A percentile compares a stretch with the other conserved stretches of the same genome.
Evolutionary conservation across 768 basidiomycete species (phyloP).

Genomic region (Harrya chromipes): DNA sequence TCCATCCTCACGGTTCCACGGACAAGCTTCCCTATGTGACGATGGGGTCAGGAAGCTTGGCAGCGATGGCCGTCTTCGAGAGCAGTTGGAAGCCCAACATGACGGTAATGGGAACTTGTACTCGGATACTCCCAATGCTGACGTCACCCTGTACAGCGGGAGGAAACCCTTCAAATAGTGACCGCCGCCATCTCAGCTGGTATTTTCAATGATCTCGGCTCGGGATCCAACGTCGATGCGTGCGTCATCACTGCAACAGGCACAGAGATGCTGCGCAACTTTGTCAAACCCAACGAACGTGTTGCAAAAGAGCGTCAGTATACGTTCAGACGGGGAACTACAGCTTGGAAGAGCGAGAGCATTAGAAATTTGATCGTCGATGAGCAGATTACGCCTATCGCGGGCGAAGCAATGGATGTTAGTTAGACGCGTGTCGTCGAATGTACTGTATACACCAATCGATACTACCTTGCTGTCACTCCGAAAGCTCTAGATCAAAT

Average conservation of each 20-base stretch:
- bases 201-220: conserved; percentile 99
- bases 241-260: conserved; percentile 86
- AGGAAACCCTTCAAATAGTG: conserved; percentile 79
- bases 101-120: conserved; percentile 49
- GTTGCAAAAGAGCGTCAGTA: conserved; percentile 69
- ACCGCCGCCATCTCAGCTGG: conserved; percentile 87
- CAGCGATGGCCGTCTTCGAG: conserved; percentile 99
- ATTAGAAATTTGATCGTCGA: conserved; percentile 68
- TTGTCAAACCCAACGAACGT: conserved; percentile 86
- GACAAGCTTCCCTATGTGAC: conserved; percentile 99
- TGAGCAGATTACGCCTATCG: conserved; percentile 60
- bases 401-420: conserved; percentile 78
- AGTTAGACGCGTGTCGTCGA: conserved; percentile 41
- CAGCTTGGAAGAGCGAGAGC: conserved; percentile 81
- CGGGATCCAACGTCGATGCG: conserved; percentile 97
- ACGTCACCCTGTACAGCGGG: conserved; percentile 47
- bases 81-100: conserved; percentile 78
- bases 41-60: conserved; percentile 95
- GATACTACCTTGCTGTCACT: neutral
- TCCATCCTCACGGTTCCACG: conserved; percentile 95
- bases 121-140: neutral
- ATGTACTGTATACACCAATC: conserved; percentile 4
- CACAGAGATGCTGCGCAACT: conserved; percentile 94
- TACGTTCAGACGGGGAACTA: conserved; percentile 81
- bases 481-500: neutral